These are phyloP conservation scores for Ammopiptanthus mongolicus DNA, from an alignment of 306 rosid genomes.

Conservation along the genomic window DNA sequence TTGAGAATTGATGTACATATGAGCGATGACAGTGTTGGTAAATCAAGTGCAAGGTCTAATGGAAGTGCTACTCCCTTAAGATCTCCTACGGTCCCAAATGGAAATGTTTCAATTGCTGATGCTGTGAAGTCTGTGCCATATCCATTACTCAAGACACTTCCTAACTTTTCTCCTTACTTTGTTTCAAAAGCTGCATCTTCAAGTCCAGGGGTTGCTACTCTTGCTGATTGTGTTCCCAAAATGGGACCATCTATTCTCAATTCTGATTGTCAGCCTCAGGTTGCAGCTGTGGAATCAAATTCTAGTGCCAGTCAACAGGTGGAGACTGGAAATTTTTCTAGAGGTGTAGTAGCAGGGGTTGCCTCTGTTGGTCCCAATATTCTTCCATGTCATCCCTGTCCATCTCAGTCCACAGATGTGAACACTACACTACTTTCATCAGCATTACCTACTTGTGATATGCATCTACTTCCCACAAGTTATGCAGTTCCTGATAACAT, in stretches of 20 bases:
- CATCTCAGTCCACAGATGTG: constrained; percentile 7
- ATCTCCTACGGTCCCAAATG: constrained; percentile 20
- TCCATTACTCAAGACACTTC: constrained; percentile 35
- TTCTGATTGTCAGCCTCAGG: neutral
- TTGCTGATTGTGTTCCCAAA: constrained; percentile 34
- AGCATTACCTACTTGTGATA: too few species aligned
- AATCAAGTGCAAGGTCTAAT: constrained; percentile 39
- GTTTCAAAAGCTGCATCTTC: constrained; percentile 44
- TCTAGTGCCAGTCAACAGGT: constrained; percentile 21
- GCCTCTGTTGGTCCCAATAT: constrained; percentile 52
- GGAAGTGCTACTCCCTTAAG: constrained; percentile 55
- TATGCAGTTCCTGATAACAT: too few species aligned
- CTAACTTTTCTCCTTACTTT: constrained; percentile 20
- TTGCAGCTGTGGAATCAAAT: constrained; percentile 27
- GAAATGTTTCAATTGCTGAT: constrained; percentile 23
- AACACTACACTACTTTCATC: constrained; percentile 17
- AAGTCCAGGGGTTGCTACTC: constrained; percentile 34
- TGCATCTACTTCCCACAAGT: too few species aligned
- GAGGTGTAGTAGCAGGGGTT: constrained; percentile 13
- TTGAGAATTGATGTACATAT: constrained; percentile 61
- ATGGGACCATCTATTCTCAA: neutral
- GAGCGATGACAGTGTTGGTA: constrained; percentile 23
- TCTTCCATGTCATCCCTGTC: constrained; percentile 33
- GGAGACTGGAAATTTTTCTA: constrained; percentile 18
- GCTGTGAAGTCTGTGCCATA: constrained; percentile 49